A percentile compares a stretch with the other conserved stretches of the same genome.
These are phyloP conservation scores for Boletus fagicola DNA, from an alignment of 768 basidiomycete species.

Conservation along the genomic window DNA sequence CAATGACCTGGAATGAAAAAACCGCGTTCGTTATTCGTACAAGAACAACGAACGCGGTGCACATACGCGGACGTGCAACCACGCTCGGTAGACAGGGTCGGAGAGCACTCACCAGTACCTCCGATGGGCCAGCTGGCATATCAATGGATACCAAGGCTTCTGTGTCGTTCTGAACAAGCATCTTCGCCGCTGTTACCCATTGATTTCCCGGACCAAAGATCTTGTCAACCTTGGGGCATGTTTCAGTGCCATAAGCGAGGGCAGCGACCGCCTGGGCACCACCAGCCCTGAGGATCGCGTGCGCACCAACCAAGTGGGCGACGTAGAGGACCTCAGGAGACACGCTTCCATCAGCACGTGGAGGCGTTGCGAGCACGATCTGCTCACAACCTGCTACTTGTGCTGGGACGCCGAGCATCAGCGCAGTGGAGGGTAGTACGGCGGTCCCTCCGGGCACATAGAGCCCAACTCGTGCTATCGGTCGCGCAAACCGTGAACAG, in stretches of 20 bases:
- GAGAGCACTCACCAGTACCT: slow-evolving; percentile 71
- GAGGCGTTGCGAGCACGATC: slow-evolving; percentile 95
- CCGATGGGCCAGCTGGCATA: slow-evolving; percentile 98
- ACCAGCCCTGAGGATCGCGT: slow-evolving; percentile 89
- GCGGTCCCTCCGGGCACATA: slow-evolving; percentile 99
- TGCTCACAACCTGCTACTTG: slow-evolving; percentile 94
- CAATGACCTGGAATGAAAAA: slow-evolving; percentile 69
- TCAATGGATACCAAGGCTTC: slow-evolving; percentile 96
- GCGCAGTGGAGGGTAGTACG: slow-evolving; percentile 90
- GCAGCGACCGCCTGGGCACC: slow-evolving; percentile 97
- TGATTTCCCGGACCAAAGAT: slow-evolving; percentile 99
- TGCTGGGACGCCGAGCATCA: slow-evolving; percentile 97
- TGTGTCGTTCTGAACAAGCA: slow-evolving; percentile 98
- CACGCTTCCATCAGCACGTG: slow-evolving; percentile 86
- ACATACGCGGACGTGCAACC: slow-evolving; percentile 56
- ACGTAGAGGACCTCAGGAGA: slow-evolving; percentile 98
- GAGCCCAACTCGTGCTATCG: slow-evolving; percentile 93
- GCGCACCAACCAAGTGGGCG: slow-evolving; percentile 86
- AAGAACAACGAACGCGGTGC: slow-evolving; percentile 44
- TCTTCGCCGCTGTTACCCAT: slow-evolving; percentile 99
- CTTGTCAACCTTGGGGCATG: slow-evolving; percentile 97
- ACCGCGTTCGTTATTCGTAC: slow-evolving; percentile 33
- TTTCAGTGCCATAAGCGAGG: slow-evolving; percentile 93
- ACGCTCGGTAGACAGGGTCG: slow-evolving; percentile 45
- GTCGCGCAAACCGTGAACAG: slow-evolving; percentile 90